Conservation (phyloP, 495 filamentous ascomycete species). For the Parmelia sp. region DNA sequence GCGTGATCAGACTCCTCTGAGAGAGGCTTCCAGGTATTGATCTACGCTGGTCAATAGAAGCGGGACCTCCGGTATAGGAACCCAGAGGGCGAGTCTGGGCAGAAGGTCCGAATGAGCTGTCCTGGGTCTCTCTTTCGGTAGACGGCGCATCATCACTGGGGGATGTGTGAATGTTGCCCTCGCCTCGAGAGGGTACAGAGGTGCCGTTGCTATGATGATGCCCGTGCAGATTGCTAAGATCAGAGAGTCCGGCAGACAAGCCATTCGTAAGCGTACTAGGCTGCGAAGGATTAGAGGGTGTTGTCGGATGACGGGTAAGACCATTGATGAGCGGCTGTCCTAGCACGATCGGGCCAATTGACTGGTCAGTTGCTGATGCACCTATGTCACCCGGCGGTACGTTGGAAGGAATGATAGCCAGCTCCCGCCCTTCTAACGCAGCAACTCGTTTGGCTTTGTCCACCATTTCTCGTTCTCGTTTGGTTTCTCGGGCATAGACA, state of each 20-base stretch:
- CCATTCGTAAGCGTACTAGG: constrained; percentile 49
- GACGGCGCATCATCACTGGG: constrained; percentile 41
- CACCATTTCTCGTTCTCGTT: constrained; percentile 57
- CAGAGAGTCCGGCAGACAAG: constrained; percentile 42
- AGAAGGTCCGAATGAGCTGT: constrained; percentile 48
- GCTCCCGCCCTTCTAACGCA: constrained; percentile 37
- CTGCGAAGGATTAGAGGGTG: constrained; percentile 48
- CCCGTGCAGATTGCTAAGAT: constrained; percentile 38
- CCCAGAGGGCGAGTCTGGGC: constrained; percentile 45
- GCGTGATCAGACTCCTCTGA: constrained; percentile 66
- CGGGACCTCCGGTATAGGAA: constrained; percentile 39
- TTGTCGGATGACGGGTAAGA: constrained; percentile 31
- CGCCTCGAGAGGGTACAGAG: constrained; percentile 54
- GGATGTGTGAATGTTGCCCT: constrained; percentile 50
- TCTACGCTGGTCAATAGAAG: constrained; percentile 22
- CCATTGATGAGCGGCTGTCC: constrained; percentile 50
- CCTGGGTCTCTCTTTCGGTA: constrained; percentile 37
- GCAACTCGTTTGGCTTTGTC: constrained; percentile 55
- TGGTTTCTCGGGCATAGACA: constrained; percentile 67
- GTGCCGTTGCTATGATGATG: constrained; percentile 61
- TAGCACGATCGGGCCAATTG: constrained; percentile 53
- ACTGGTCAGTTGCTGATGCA: constrained; percentile 34
- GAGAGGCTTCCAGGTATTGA: constrained; percentile 40
- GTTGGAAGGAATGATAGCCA: constrained; percentile 29
- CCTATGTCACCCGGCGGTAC: constrained; percentile 45